Evolutionary conservation across 2,329 filamentous ascomycete species (phyloP), one percentile per base, ranked within the genome.

Genomic region (Pyrenophora seminiperda): DNA sequence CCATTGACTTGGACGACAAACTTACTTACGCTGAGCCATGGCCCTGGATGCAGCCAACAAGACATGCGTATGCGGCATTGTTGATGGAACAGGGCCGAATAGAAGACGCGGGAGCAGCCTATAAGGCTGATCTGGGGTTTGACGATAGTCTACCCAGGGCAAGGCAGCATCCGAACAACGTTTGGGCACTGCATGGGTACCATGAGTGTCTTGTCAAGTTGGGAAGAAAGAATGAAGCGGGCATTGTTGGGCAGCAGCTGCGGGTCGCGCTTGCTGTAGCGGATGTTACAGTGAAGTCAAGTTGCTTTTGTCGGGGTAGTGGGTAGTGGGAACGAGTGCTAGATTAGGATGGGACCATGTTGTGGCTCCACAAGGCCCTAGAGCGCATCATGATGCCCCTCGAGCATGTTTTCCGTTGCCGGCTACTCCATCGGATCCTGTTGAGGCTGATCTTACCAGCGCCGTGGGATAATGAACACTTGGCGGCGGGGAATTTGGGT

Each of bases 11-110:
- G 2, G 85, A 89, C 54, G 86, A 89, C 60, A 71, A 68, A 0
- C 76, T 91, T 20, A 83, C 83, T 0, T 91, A 89, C 53, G 85
- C 87, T 40, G 88, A 91, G 66, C 88, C 88, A 0, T 90, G 87
- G 87, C 86, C 85, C 0, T 91, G 88, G 87, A 90, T 91, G 87
- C 85, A 89, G 64, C 88, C 88, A 0, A 82, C 83, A 0, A 77
- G 87, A 3, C 88, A 91, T 67, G 87, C 87, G 0, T 86, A 86
- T 41, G 87, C 84, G 1, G 88, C 87, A 0, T 75, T 91, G 3
- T 67, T 89, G 22, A 76, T 89, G 10, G 88, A 91, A 63, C 86
- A 88, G 62, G 83, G 81, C n/a, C 58, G 53, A 13, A 54, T 74
- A 4, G 66, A 73, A 44, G 71, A 76, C 42, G 75, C 75, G 5